Evolutionary conservation across 768 basidiomycete genomes (phyloP).

Genomic region (Daedalea quercina): DNA sequence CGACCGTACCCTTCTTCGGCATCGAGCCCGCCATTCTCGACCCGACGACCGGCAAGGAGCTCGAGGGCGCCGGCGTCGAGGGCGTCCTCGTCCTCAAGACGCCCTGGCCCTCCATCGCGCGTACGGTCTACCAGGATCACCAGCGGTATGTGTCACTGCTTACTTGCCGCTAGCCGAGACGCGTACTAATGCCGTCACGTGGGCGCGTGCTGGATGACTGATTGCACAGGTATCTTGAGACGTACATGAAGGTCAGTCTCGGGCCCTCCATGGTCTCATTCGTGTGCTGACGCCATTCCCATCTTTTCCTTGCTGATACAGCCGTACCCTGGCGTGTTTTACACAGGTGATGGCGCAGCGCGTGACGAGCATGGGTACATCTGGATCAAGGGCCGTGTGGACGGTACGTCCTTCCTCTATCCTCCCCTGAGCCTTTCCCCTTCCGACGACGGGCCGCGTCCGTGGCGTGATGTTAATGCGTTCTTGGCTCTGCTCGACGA

Average conservation of each 20-base stretch:
- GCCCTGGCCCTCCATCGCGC: conserved; percentile 95
- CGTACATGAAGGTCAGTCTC: conserved; percentile 57
- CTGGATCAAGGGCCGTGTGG: conserved; percentile 97
- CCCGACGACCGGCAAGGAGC: conserved; percentile 67
- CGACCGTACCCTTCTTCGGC: conserved; percentile 98
- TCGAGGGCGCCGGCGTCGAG: conserved; percentile 80
- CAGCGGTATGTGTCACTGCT: conserved; percentile 16
- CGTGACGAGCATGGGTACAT: conserved; percentile 95
- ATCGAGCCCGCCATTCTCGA: conserved; percentile 87
- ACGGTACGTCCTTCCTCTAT: conserved; percentile 47
- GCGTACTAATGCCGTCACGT: conserved; percentile 1
- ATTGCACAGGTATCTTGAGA: conserved; percentile 60
- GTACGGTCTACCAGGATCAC: conserved; percentile 90
- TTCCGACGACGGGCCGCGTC: neutral
- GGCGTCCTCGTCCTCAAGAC: conserved; percentile 81
- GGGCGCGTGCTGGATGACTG: neutral
- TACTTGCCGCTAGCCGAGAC: neutral
- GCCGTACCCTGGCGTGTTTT: conserved; percentile 89
- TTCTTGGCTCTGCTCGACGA: neutral
- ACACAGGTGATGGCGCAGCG: conserved; percentile 96
- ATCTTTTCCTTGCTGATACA: conserved; percentile 11
- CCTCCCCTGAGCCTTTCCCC: conserved; percentile 4
- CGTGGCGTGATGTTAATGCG: neutral
- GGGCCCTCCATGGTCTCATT: neutral
- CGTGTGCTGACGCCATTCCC: conserved; percentile 18